Evolutionary conservation across 768 basidiomycete species (phyloP).

Genomic region (Hygrocybe punicea): DNA sequence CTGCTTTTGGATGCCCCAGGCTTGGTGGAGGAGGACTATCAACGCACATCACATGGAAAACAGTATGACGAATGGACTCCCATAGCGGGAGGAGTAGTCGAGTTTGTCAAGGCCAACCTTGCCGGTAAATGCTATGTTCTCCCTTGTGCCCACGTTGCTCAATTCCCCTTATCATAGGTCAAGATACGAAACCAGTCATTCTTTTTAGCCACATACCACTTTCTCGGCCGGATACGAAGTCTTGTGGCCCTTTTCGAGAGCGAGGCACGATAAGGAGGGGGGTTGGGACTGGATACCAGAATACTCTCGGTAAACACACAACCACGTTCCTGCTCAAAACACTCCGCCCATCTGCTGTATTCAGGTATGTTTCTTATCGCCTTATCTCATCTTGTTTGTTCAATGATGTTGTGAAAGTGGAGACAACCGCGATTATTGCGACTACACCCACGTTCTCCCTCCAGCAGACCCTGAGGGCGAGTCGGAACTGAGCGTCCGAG

Average conservation of each 20-base stretch:
- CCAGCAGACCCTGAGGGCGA: slow-evolving; percentile 46
- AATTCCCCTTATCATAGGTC: slow-evolving; percentile 66
- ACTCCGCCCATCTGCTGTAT: slow-evolving; percentile 64
- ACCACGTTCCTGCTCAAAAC: slow-evolving; percentile 63
- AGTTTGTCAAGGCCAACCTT: slow-evolving; percentile 42
- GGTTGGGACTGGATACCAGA: slow-evolving; percentile 79
- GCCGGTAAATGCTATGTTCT: slow-evolving; percentile 4
- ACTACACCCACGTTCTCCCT: slow-evolving; percentile 49
- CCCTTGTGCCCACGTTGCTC: slow-evolving; percentile 70
- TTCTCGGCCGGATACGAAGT: slow-evolving; percentile 58
- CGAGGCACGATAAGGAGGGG: slow-evolving; percentile 70
- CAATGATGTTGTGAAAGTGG: slow-evolving; percentile 47
- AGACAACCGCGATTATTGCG: slow-evolving; percentile 96
- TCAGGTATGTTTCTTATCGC: slow-evolving; percentile 53
- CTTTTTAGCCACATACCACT: slow-evolving; percentile 91
- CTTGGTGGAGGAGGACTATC: slow-evolving; percentile 69
- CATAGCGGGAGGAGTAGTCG: slow-evolving; percentile 47
- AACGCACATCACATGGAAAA: slow-evolving; percentile 42
- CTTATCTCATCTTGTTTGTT: slow-evolving; percentile 45
- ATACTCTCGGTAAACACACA: slow-evolving; percentile 64
- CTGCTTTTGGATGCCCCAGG: slow-evolving; percentile 71
- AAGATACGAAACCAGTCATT: slow-evolving; percentile 50
- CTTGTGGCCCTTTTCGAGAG: slow-evolving; percentile 85
- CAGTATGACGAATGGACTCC: slow-evolving; percentile 48
- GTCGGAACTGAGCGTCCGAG: slow-evolving; percentile 50